These are phyloP conservation scores for Karstenula rhodostoma DNA, from an alignment of 2,329 filamentous ascomycete genomes.

Conservation along the genomic window DNA sequence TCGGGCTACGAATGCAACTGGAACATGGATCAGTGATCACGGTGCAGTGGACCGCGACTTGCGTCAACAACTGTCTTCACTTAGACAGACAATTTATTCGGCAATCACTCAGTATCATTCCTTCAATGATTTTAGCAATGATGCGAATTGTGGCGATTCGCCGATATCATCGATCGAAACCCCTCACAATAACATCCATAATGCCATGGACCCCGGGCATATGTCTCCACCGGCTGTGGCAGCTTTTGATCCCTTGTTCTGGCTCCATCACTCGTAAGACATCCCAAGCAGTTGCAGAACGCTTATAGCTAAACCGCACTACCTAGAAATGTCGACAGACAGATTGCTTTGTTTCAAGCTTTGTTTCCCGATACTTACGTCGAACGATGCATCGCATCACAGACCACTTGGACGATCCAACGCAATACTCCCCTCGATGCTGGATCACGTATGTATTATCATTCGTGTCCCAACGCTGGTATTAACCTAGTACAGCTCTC, in stretches of 20 bases:
- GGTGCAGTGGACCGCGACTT: neutral
- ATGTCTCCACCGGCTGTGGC: conserved; percentile 74
- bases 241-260: conserved; percentile 63
- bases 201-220: conserved; percentile 62
- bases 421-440: conserved; percentile 52
- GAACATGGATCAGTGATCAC: conserved; percentile 2
- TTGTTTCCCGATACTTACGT: conserved; percentile 46
- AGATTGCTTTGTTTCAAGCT: conserved; percentile 78
- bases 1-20: neutral
- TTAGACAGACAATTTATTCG: neutral
- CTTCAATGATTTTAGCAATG: conserved; percentile 23
- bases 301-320: neutral
- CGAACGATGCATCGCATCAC: conserved; percentile 42
- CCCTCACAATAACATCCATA: conserved; percentile 28
- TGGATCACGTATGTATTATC: conserved; percentile 51
- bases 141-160: conserved; percentile 10
- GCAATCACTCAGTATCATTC: conserved; percentile 16
- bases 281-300: neutral
- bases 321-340: conserved; percentile 25
- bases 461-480: neutral
- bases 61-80: neutral
- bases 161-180: conserved; percentile 18
- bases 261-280: conserved; percentile 61
- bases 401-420: conserved; percentile 45
- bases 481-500: conserved; percentile 11